Percentiles rank a stretch among this genome's conserved stretches.
Evolutionary conservation across 345 rosid species (phyloP).

Genomic region (Lepidium africanum): DNA sequence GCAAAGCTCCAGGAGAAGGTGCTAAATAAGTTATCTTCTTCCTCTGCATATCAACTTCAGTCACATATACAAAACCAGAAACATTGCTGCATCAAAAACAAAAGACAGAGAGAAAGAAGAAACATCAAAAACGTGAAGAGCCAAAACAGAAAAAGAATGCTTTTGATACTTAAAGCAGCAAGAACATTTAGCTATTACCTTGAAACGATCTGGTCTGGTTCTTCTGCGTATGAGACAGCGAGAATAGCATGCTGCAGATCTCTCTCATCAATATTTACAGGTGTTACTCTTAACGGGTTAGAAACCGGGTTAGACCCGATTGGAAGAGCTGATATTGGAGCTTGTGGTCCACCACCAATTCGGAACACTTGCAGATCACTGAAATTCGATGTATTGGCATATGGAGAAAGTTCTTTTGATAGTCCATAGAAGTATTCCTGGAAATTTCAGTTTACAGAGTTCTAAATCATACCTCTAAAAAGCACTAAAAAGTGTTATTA

Average conservation of each 20-base stretch:
- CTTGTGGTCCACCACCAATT: conserved; percentile 86
- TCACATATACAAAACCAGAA: conserved; percentile 74
- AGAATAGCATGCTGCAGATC: conserved; percentile 71
- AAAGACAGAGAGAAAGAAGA: not conserved
- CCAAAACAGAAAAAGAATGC: not conserved
- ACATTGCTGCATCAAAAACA: conserved; percentile 46
- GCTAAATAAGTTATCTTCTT: conserved; percentile 60
- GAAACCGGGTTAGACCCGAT: conserved; percentile 45
- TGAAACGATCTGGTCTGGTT: conserved; percentile 62
- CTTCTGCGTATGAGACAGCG: conserved; percentile 80
- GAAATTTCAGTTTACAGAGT: not conserved
- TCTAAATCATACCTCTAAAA: not conserved
- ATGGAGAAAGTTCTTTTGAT: conserved; percentile 73
- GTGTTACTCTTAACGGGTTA: conserved; percentile 52
- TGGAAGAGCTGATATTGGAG: conserved; percentile 79
- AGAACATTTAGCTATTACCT: conserved; percentile 34
- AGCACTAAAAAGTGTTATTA: not conserved
- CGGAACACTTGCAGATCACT: conserved; percentile 59
- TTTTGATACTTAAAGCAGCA: not conserved
- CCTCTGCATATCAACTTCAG: conserved; percentile 64
- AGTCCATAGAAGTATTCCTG: conserved; percentile 92
- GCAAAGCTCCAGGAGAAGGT: conserved; percentile 62
- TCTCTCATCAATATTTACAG: conserved; percentile 43
- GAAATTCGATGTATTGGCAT: conserved; percentile 56
- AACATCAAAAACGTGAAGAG: not conserved